Conservation (phyloP, 176 grass and related monocot genomes). For the Oryza officinalis region DNA sequence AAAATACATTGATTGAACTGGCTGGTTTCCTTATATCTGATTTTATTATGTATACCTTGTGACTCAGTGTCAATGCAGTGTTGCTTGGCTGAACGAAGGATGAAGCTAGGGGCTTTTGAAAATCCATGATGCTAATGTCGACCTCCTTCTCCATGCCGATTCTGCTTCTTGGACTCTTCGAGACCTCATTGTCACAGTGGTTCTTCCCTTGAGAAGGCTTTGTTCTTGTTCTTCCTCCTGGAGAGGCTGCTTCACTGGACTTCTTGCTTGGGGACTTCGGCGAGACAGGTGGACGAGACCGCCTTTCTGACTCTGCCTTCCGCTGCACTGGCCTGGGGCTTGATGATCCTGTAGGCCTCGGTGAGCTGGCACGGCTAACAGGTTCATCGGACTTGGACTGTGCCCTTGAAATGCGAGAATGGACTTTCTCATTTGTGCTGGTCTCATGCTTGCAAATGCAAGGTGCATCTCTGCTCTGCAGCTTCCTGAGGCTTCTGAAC, state of each 20-base stretch:
- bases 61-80: conserved; percentile 16
- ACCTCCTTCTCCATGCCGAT: conserved; percentile 41
- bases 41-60: conserved; percentile 54
- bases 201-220: conserved; percentile 55
- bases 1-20: not conserved
- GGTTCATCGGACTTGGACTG: conserved; percentile 41
- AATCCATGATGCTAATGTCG: conserved; percentile 42
- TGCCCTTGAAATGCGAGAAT: conserved; percentile 34
- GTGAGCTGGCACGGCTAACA: conserved; percentile 47
- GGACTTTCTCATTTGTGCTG: conserved; percentile 33
- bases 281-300: conserved; percentile 54
- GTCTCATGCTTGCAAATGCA: conserved; percentile 21
- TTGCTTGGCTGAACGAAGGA: conserved; percentile 43
- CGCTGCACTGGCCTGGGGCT: conserved; percentile 66
- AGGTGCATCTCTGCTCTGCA: conserved; percentile 40
- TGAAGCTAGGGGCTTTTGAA: conserved; percentile 25
- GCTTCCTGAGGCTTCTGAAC: conserved; percentile 50
- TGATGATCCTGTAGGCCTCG: conserved; percentile 46
- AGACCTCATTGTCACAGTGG: conserved; percentile 41
- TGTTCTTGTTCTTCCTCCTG: conserved; percentile 60
- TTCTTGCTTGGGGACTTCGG: conserved; percentile 53
- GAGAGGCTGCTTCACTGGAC: conserved; percentile 58
- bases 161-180: conserved; percentile 36
- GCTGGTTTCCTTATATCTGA: not conserved
- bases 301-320: conserved; percentile 61